A percentile compares a stretch with the other conserved stretches of the same genome.
phyloP scores from a whole-genome alignment of 2,329 filamentous ascomycete species.

The Aspergillus novofumigatus region DNA sequence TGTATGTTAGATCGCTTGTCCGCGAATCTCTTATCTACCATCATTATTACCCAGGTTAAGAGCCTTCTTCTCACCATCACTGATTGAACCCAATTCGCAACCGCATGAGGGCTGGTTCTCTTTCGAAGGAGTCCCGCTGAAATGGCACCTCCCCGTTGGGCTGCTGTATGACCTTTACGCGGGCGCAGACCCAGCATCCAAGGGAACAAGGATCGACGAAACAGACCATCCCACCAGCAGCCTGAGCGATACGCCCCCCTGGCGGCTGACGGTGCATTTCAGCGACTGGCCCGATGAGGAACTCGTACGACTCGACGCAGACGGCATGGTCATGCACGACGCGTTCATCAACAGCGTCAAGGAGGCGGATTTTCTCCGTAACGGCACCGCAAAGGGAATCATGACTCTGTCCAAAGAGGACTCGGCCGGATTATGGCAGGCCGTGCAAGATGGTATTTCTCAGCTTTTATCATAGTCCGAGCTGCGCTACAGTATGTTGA shows the following conservation, averaged over 20 bases:
- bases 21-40: constrained; percentile 65
- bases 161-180: constrained; percentile 67
- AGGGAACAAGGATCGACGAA: constrained; percentile 16
- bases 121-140: constrained; percentile 64
- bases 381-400: constrained; percentile 82
- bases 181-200: constrained; percentile 46
- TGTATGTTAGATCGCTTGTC: constrained; percentile 51
- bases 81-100: constrained; percentile 55
- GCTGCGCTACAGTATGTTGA: not conserved
- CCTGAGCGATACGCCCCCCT: constrained; percentile 46
- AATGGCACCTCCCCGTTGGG: constrained; percentile 69
- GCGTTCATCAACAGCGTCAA: constrained; percentile 67
- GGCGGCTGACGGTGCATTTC: constrained; percentile 61
- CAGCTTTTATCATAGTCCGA: constrained; percentile 3
- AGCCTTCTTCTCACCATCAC: constrained; percentile 55
- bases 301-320: constrained; percentile 53
- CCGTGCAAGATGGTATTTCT: constrained; percentile 66
- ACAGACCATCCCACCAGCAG: constrained; percentile 12
- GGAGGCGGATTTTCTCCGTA: constrained; percentile 81
- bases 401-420: constrained; percentile 84
- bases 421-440: constrained; percentile 76
- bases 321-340: constrained; percentile 57
- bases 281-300: constrained; percentile 55
- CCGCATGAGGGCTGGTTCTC: constrained; percentile 59
- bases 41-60: constrained; percentile 60